These are phyloP conservation scores for Gloeopeniophorella convolvens DNA, from an alignment of 768 basidiomycete genomes.

Conservation along the genomic window DNA sequence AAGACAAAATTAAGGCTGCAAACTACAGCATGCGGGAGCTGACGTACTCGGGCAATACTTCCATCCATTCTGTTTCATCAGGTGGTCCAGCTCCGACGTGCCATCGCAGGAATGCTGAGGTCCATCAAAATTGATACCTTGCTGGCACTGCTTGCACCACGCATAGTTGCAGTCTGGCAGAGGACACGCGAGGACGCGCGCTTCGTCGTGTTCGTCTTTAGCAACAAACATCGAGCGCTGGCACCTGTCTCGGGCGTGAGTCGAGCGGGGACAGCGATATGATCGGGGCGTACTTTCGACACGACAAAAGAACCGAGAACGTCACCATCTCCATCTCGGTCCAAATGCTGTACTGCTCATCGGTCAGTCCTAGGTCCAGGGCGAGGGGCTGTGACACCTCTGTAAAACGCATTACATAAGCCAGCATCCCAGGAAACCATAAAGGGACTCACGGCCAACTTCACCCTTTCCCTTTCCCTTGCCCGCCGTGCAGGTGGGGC, in stretches of 20 bases:
- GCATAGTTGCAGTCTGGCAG: conserved; percentile 25
- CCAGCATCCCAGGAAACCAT: not conserved
- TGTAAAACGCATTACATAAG: not conserved
- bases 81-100: conserved; percentile 26
- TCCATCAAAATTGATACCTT: conserved; percentile 20
- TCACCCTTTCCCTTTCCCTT: conserved; percentile 17
- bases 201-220: conserved; percentile 24
- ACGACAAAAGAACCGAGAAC: conserved; percentile 40
- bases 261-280: too few relatives aligned
- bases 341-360: conserved; percentile 36
- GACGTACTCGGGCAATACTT: conserved; percentile 30
- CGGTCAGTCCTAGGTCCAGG: conserved; percentile 39
- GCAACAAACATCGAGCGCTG: conserved; percentile 25
- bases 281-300: conserved; percentile 38
- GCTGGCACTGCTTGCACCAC: conserved; percentile 31
- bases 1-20: not conserved
- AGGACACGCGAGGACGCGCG: conserved; percentile 25
- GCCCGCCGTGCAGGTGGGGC: conserved; percentile 46
- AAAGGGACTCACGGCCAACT: conserved; percentile 29
- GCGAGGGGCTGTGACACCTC: conserved; percentile 40
- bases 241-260: conserved; percentile 15
- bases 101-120: conserved; percentile 30
- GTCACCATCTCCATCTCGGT: conserved; percentile 41
- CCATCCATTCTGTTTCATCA: conserved; percentile 29
- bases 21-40: too few relatives aligned